Evolutionary conservation across 2,329 filamentous ascomycete genomes (phyloP), one percentile per base, ranked within the genome.

Genomic region (Fusarium sp.): DNA sequence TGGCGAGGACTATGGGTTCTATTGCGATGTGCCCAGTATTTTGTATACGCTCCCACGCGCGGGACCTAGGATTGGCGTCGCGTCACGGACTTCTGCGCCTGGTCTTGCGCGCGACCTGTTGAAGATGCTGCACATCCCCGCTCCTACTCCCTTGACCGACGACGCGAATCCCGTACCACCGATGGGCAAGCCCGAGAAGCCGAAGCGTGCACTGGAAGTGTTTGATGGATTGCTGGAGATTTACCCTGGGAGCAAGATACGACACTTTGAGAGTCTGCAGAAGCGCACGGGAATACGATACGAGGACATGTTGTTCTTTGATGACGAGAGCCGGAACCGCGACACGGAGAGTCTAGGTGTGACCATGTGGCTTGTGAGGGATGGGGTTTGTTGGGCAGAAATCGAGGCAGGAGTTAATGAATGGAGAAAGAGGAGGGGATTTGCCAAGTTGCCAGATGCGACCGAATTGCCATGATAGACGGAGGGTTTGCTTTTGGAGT

Each of bases 271-370:
- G 78, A 86, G 89, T 6, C 86, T 98, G 76, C 89, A 93, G 11
- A 89, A 92, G 80, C 87, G 90, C 65, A 95, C 93, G 16, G 91
- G 91, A 2, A 82, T 98, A 4, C 84, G 86, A 7, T 97, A 90
- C 79, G 89, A 93, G 73, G 94, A 98, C 57, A 97, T 98, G 92
- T 82, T 98, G 37, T 98, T 98, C 82, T 98, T 98, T 76, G 96
- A 98, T 77, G 96, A 98, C 77, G 96, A 98, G 88, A 87, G 88
- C 62, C 85, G 96, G 70, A 98, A 98, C 80, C 87, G 90, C 67
- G 95, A 98, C 80, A 96, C 97, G 1, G 90, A 92, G 84, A 85
- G 80, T 29, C 79, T 98, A 59, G 95, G 95, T 0, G 93, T 97
- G 4, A 93, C 93, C 0, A 97, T 98, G 90, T 91, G 91, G 79